Evolutionary conservation across 202 grass and related monocot genomes (phyloP).

Genomic region (Digitaria exilis): DNA sequence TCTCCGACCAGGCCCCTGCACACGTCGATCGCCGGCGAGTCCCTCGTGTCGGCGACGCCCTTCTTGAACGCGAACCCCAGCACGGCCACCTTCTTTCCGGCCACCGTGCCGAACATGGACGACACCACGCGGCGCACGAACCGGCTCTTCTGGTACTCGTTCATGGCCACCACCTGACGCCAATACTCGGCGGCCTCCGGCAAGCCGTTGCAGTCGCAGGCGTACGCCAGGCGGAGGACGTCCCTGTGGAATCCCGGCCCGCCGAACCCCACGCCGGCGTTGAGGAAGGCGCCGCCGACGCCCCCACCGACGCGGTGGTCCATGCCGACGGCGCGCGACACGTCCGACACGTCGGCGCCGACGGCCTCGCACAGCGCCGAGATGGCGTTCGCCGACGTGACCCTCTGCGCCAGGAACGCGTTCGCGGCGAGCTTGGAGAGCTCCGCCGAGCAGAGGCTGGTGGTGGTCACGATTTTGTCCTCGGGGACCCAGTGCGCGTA

Average conservation of each 20-base stretch:
- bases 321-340: slow-evolving; percentile 46
- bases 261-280: slow-evolving; percentile 55
- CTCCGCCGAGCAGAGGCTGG: slow-evolving; percentile 52
- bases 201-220: slow-evolving; percentile 52
- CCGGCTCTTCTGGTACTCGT: slow-evolving; percentile 65
- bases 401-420: slow-evolving; percentile 55
- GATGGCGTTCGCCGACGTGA: slow-evolving; percentile 61
- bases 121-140: slow-evolving; percentile 58
- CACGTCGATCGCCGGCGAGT: slow-evolving; percentile 53
- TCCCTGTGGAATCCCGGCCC: slow-evolving; percentile 53
- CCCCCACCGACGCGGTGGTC: slow-evolving; percentile 48
- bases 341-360: slow-evolving; percentile 51
- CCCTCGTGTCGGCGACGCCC: slow-evolving; percentile 50
- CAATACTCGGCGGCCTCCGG: slow-evolving; percentile 55
- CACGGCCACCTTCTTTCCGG: slow-evolving; percentile 65
- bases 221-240: slow-evolving; percentile 52
- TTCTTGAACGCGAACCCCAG: slow-evolving; percentile 67
- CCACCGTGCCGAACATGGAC: slow-evolving; percentile 61
- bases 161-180: slow-evolving; percentile 59
- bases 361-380: slow-evolving; percentile 64
- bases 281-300: slow-evolving; percentile 36
- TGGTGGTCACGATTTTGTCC: slow-evolving; percentile 46
- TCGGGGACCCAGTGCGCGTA: slow-evolving; percentile 58
- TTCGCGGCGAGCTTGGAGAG: slow-evolving; percentile 55
- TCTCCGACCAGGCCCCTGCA: slow-evolving; percentile 48